Evolutionary conservation across 2,329 filamentous ascomycete species (phyloP).

Genomic region (Xylariaceae sp.): DNA sequence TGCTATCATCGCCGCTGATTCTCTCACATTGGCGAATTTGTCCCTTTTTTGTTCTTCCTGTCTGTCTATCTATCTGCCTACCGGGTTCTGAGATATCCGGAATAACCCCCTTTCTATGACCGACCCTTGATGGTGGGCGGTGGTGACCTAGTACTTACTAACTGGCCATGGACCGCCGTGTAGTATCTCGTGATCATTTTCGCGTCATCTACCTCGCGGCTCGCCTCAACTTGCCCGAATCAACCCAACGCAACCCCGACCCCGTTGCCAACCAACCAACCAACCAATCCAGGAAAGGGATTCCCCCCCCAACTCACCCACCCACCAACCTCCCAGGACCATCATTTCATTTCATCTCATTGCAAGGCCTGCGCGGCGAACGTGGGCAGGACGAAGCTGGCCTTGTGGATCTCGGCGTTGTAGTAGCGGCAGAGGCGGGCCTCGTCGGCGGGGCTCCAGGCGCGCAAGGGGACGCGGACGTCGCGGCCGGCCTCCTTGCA

Average conservation of each 20-base stretch:
- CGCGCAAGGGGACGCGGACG: constrained; percentile 81
- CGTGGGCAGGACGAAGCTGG: constrained; percentile 88
- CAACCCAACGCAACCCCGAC: no score
- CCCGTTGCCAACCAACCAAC: background rate
- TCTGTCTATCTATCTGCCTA: background rate
- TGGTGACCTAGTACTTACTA: no score
- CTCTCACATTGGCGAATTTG: no score
- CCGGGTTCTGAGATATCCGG: no score
- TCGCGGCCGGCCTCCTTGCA: constrained; percentile 87
- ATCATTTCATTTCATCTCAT: constrained; percentile 40
- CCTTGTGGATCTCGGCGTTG: constrained; percentile 94
- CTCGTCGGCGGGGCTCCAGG: constrained; percentile 86
- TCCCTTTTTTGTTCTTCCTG: no score
- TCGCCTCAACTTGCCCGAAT: background rate
- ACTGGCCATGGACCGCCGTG: background rate
- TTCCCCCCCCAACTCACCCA: background rate
- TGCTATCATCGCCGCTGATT: no score
- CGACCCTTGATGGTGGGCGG: no score
- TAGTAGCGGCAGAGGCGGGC: constrained; percentile 94
- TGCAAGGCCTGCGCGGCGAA: constrained; percentile 81
- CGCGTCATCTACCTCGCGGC: background rate
- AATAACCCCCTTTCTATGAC: no score
- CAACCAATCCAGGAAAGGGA: constrained; percentile 8
- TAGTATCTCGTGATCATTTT: background rate
- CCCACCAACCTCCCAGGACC: constrained; percentile 1